Conservation (phyloP, 2,329 filamentous ascomycete species). For the Fusarium coicis region DNA sequence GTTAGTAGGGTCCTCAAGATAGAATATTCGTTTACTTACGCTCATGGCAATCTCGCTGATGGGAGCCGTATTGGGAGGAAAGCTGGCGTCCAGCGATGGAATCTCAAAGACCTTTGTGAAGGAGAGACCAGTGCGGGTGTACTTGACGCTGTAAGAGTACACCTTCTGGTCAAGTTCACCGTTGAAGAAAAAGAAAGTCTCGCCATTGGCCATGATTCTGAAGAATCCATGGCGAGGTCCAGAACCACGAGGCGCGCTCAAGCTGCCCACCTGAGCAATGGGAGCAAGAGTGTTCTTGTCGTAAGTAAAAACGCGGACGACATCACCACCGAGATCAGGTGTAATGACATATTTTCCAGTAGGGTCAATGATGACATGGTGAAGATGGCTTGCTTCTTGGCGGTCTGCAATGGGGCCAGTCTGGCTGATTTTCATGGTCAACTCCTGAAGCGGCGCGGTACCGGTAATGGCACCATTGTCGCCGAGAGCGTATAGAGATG, state of each 20-base stretch:
- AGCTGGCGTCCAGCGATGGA: slow-evolving; percentile 23
- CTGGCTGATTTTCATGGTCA: slow-evolving; percentile 30
- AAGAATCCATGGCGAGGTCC: slow-evolving; percentile 41
- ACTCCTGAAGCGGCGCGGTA: slow-evolving; percentile 27
- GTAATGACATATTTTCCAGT: slow-evolving; percentile 36
- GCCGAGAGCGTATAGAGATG: slow-evolving; percentile 27
- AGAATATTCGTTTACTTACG: background rate
- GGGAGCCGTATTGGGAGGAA: slow-evolving; percentile 34
- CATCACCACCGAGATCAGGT: slow-evolving; percentile 38
- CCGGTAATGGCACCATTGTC: slow-evolving; percentile 27
- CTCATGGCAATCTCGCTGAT: slow-evolving; percentile 41
- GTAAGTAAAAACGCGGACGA: slow-evolving; percentile 34
- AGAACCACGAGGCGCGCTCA: slow-evolving; percentile 22
- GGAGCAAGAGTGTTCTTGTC: slow-evolving; percentile 37
- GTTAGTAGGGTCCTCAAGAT: rapidly evolving
- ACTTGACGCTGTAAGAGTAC: slow-evolving; percentile 39
- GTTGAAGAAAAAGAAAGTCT: slow-evolving; percentile 41
- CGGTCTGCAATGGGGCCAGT: slow-evolving; percentile 33
- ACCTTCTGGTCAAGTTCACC: slow-evolving; percentile 41
- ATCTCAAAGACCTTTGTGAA: slow-evolving; percentile 41
- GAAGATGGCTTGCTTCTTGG: slow-evolving; percentile 39
- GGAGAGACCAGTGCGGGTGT: slow-evolving; percentile 10
- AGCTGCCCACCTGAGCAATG: slow-evolving; percentile 24
- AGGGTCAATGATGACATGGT: slow-evolving; percentile 40
- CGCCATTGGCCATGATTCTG: slow-evolving; percentile 29